phyloP scores from a whole-genome alignment of 352 stramenopile genomes.

The Lagenidium giganteum region DNA sequence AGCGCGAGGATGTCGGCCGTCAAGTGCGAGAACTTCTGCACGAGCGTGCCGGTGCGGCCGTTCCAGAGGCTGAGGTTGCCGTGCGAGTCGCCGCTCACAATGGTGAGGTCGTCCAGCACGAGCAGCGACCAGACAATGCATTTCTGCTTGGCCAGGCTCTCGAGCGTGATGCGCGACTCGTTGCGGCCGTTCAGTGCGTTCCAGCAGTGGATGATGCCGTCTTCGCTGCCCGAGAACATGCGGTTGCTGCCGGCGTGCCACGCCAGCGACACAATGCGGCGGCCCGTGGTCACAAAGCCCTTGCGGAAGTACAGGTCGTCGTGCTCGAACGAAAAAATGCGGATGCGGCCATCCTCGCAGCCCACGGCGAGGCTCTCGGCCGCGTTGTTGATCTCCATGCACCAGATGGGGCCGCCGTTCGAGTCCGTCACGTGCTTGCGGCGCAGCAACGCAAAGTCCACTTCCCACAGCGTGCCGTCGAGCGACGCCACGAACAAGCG shows the following conservation, averaged over 20 bases:
- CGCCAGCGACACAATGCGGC: slow-evolving; percentile 77
- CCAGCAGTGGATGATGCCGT: slow-evolving; percentile 87
- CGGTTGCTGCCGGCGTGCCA: slow-evolving; percentile 69
- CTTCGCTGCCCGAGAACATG: slow-evolving; percentile 84
- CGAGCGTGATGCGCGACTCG: slow-evolving; percentile 79
- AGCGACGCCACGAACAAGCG: slow-evolving; percentile 69
- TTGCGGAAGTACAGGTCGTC: slow-evolving; percentile 81
- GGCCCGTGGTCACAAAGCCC: slow-evolving; percentile 68
- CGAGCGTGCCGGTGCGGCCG: slow-evolving; percentile 84
- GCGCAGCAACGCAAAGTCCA: slow-evolving; percentile 64
- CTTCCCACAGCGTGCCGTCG: slow-evolving; percentile 75
- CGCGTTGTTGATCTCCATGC: slow-evolving; percentile 66
- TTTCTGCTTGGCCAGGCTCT: slow-evolving; percentile 72
- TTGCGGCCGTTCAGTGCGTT: slow-evolving; percentile 73
- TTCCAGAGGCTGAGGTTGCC: slow-evolving; percentile 94
- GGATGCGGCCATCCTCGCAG: slow-evolving; percentile 89
- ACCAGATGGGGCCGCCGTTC: slow-evolving; percentile 87
- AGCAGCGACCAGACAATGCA: slow-evolving; percentile 88
- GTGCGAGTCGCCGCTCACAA: slow-evolving; percentile 91
- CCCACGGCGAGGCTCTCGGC: slow-evolving; percentile 70
- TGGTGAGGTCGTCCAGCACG: slow-evolving; percentile 87
- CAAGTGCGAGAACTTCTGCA: slow-evolving; percentile 90
- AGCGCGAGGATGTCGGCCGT: slow-evolving; percentile 90
- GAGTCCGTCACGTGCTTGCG: slow-evolving; percentile 82
- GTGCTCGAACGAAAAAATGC: slow-evolving; percentile 77